Base-by-base conservation (phyloP, 2,329 filamentous ascomycete species). In the Colletotrichum limetticola region DNA sequence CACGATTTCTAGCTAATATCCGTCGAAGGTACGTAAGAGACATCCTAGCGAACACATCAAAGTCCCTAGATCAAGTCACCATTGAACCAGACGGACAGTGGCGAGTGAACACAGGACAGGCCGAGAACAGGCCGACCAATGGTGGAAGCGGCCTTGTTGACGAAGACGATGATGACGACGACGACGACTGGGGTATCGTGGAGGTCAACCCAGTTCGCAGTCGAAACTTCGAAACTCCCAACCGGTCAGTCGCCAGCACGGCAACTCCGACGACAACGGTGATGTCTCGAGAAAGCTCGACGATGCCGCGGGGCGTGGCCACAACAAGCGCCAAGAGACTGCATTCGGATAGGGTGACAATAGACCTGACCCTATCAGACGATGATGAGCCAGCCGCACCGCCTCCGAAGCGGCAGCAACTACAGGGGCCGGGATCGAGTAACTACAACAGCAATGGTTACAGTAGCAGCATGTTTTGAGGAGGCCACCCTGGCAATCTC, bases 31-130 rank as follows among this genome's bases (percentile, higher is more conserved):
- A 97, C 80, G 95, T 98, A 19, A 91, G 93, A 78, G 93, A 98
- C 75, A 98, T 99, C 67, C 85, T 99, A 30, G 86, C 90, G 68
- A 91, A 89, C 42, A 98, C 96, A 0, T 84, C 91, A 0, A 87
- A 86, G 53, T 91, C 89, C 24, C 86, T 92, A 0, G 95, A 98
- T 69, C 94, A 97, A 77, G 95, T 98, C 30, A 95, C 92, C 1
- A 94, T 99, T 55, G 94, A 98, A 78, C 95, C 96, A 1, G 89
- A 95, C 76, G 97, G 96, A 3, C 86, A 88, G 76, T 99, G 97
- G 97, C 82, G 82, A 62, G 79, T 81, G 8, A 84, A 85, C 56
- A 78, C 78, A 11, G 76, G 78, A 4, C 82, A 84, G 6, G 79
- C 82, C 8, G 79, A 80, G 4, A 52, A n/a, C 28, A 61, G 58